Base-by-base conservation (phyloP, 768 basidiomycete species). In the Crepidotus variabilis region DNA sequence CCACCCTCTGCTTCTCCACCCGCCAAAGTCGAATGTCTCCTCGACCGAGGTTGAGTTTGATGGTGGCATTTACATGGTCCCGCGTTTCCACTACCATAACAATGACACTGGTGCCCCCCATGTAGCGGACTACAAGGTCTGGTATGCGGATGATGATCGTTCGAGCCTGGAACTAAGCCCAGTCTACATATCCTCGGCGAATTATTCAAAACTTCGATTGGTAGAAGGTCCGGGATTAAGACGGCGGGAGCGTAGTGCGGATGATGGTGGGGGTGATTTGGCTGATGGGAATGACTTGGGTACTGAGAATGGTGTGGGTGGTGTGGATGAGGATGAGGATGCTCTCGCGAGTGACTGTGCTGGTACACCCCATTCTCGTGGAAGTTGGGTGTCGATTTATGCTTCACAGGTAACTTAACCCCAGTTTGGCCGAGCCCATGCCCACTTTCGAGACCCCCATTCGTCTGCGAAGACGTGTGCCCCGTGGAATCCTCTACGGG, bases 121-220 rank as follows among this genome's bases (percentile, higher is more conserved):
- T n/a, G n/a, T n/a, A n/a, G n/a, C n/a, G n/a, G n/a, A n/a, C n/a
- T n/a, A n/a, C n/a, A n/a, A n/a, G n/a, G n/a, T n/a, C n/a, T n/a
- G n/a, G n/a, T n/a, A 21, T 51, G 51, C 24, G 47, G 51, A 13
- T 60, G 58, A 23, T 52, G 51, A 33, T 60, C 55, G 48, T 55
- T 16, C 22, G 51, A 50, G 3, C 51, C 50, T 4, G 28, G 28
- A 8, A 64, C 57, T 24, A 67, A 54, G 6, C 61, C 62, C 20
- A 70, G 60, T 47, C 65, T 65, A 48, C 61, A 63, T 56, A 70
- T 67, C 57, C 64, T 65, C n/a, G 63, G 71, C 47, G 66, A 72
- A 52, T 68, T 69, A 11, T 65, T 65, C 21, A 71, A 55, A 1
- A 71, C 60, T 28, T 64, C 69, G 21, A 71, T 63, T 23, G 69